phyloP scores from a whole-genome alignment of 352 stramenopile species.

The Pythium angustatum region DNA sequence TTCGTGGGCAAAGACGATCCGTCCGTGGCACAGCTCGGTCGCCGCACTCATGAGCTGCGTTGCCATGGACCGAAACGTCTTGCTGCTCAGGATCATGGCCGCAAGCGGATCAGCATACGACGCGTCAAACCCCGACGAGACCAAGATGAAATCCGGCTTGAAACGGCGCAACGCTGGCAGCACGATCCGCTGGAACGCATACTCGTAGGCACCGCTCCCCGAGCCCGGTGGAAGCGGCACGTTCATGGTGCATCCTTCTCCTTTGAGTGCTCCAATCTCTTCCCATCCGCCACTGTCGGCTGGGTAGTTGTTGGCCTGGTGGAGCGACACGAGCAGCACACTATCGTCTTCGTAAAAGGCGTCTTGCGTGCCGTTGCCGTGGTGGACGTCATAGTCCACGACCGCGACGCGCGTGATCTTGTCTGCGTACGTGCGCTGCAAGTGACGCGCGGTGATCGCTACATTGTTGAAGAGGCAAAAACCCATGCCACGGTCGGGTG shows the following conservation, averaged over 20 bases:
- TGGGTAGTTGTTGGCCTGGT: conserved; percentile 86
- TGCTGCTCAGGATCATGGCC: conserved; percentile 83
- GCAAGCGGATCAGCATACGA: conserved; percentile 82
- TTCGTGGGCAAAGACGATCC: conserved; percentile 79
- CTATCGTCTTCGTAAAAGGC: conserved; percentile 79
- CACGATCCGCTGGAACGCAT: conserved; percentile 68
- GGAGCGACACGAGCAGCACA: conserved; percentile 77
- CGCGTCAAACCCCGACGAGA: conserved; percentile 77
- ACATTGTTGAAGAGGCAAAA: conserved; percentile 81
- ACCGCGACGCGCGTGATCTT: conserved; percentile 90
- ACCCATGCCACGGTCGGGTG: conserved; percentile 54
- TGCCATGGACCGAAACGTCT: conserved; percentile 70
- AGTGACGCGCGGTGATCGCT: conserved; percentile 52
- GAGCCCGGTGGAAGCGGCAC: conserved; percentile 85
- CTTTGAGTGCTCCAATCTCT: conserved; percentile 44
- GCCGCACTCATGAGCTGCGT: conserved; percentile 50
- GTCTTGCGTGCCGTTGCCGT: conserved; percentile 96
- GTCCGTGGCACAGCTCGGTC: conserved; percentile 42
- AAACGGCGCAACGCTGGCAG: conserved; percentile 68
- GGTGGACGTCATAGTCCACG: conserved; percentile 95
- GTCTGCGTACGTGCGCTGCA: conserved; percentile 56
- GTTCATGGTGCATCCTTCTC: conserved; percentile 73
- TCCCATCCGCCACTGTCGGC: conserved; percentile 42
- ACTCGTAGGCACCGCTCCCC: conserved; percentile 67
- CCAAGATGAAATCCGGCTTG: conserved; percentile 75